phyloP scores from a whole-genome alignment of 2,329 filamentous ascomycete genomes.

The Aspergillus texensis region DNA sequence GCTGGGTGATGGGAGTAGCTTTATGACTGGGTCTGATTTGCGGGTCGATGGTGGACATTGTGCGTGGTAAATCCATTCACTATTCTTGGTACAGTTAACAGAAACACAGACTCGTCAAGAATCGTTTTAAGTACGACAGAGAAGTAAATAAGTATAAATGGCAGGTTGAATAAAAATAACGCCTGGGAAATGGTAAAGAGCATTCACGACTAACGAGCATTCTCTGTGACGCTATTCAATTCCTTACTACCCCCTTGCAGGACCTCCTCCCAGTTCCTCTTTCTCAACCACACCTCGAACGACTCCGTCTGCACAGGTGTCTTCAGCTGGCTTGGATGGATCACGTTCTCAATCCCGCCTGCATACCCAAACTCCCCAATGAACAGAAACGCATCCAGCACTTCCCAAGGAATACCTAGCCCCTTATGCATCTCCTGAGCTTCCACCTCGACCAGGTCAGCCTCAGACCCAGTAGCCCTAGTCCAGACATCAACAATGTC shows the following conservation, averaged over 20 bases:
- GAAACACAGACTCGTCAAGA: too few species aligned
- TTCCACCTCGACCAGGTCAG: slow-evolving; percentile 31
- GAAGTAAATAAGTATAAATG: too few species aligned
- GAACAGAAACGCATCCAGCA: slow-evolving; percentile 40
- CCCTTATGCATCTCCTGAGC: slow-evolving; percentile 37
- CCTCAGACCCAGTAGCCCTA: slow-evolving; percentile 41
- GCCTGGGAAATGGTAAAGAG: fast-evolving
- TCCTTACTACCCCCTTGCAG: slow-evolving; percentile 7
- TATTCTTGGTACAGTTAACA: fast-evolving
- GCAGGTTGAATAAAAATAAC: too few species aligned
- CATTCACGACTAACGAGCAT: neutral
- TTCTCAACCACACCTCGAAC: slow-evolving; percentile 26
- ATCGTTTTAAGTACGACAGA: too few species aligned
- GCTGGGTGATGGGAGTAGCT: slow-evolving; percentile 37
- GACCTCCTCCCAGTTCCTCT: slow-evolving; percentile 23
- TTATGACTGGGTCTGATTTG: slow-evolving; percentile 39
- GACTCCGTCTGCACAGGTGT: slow-evolving; percentile 1
- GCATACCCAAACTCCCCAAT: slow-evolving; percentile 47
- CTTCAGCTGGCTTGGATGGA: slow-evolving; percentile 45
- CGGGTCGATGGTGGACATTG: slow-evolving; percentile 32
- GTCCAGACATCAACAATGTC: slow-evolving; percentile 42
- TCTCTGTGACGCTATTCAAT: neutral
- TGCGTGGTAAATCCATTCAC: slow-evolving; percentile 11
- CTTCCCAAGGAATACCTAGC: slow-evolving; percentile 31
- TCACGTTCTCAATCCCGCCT: slow-evolving; percentile 40